phyloP scores from a whole-genome alignment of 2,329 filamentous ascomycete genomes.

The Talaromyces sp. region DNA sequence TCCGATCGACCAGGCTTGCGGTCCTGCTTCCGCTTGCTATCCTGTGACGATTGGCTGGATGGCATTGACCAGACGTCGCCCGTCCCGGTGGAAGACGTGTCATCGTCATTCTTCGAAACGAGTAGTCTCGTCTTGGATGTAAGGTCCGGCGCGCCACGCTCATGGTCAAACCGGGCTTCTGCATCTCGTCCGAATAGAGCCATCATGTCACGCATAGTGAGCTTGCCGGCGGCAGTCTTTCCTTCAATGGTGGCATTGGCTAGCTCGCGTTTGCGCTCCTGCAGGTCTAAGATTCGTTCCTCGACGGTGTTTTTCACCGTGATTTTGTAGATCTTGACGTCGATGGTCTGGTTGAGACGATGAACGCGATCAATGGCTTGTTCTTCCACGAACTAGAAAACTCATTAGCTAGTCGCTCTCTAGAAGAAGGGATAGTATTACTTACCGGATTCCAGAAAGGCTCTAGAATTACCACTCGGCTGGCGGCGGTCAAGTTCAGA shows the following conservation, averaged over 20 bases:
- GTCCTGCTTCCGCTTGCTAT: conserved; percentile 22
- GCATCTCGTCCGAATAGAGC: conserved; percentile 76
- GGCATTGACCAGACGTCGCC: conserved; percentile 16
- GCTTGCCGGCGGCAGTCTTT: conserved; percentile 70
- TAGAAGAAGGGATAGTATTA: conserved; percentile 21
- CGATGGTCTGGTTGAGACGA: conserved; percentile 91
- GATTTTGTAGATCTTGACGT: conserved; percentile 92
- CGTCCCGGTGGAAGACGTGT: conserved; percentile 18
- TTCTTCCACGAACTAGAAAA: conserved; percentile 85
- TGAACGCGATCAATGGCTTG: conserved; percentile 98
- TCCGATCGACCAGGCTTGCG: conserved; percentile 30
- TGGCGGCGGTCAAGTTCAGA: conserved; percentile 90
- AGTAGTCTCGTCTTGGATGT: conserved; percentile 33
- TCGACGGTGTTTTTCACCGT: conserved; percentile 85
- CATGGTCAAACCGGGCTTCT: conserved; percentile 47
- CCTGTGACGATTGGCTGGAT: conserved; percentile 22
- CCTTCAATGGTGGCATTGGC: conserved; percentile 89
- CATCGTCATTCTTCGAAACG: conserved; percentile 25
- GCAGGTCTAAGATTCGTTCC: conserved; percentile 87
- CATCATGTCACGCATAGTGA: conserved; percentile 90
- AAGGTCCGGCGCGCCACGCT: conserved; percentile 34
- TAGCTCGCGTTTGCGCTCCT: conserved; percentile 87
- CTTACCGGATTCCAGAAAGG: conserved; percentile 95
- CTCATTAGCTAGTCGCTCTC: background rate
- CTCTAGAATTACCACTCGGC: conserved; percentile 88